Conservation (phyloP, 306 rosid genomes). For the Aeschynomene evenia region DNA sequence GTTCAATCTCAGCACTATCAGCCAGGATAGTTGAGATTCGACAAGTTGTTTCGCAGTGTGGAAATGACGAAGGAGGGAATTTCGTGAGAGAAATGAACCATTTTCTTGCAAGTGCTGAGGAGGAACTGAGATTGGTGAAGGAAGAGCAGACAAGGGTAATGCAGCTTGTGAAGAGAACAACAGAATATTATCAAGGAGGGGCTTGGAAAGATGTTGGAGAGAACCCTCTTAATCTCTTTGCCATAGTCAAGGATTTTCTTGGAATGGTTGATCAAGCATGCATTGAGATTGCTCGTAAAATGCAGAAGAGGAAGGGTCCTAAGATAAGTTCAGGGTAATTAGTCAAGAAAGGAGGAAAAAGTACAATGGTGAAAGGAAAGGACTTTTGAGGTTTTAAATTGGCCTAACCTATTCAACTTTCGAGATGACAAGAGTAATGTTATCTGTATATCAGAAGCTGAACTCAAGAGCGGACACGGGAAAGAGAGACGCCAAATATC, state of each 20-base stretch:
- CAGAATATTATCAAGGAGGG: conserved; percentile 73
- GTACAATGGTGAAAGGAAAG: conserved; percentile 17
- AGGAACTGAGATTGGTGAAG: conserved; percentile 50
- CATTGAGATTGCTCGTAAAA: conserved; percentile 65
- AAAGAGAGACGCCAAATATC: too few relatives aligned
- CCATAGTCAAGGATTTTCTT: conserved; percentile 76
- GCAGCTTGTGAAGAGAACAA: conserved; percentile 68
- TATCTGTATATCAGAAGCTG: neutral
- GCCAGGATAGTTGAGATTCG: conserved; percentile 40
- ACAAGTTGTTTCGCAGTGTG: conserved; percentile 41
- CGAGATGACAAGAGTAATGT: neutral
- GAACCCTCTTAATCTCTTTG: conserved; percentile 67
- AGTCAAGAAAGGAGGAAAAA: conserved; percentile 26
- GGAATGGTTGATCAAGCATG: conserved; percentile 89
- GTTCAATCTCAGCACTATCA: conserved; percentile 51
- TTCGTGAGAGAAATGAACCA: conserved; percentile 67
- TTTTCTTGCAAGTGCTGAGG: conserved; percentile 62
- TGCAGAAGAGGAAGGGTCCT: conserved; percentile 56
- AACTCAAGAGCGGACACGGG: neutral
- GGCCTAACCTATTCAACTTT: conserved; percentile 34
- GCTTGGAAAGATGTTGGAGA: conserved; percentile 58
- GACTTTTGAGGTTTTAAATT: conserved; percentile 37
- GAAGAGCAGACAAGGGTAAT: conserved; percentile 57
- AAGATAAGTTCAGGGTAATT: conserved; percentile 34
- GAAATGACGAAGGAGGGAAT: conserved; percentile 48